phyloP scores from a whole-genome alignment of 106 monocot genomes.

The Dioscorea alata region DNA sequence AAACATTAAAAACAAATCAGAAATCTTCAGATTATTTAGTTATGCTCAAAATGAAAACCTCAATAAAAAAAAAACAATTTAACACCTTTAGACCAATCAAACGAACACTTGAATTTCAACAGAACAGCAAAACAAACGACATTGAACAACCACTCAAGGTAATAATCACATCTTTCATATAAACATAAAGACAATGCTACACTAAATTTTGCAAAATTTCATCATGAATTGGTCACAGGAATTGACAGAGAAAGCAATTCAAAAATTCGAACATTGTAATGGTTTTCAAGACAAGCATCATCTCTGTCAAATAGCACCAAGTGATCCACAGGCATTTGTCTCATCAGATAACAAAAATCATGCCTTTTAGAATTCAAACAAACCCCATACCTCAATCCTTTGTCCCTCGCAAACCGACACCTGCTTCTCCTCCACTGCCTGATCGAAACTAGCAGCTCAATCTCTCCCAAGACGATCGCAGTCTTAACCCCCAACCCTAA shows the following conservation, averaged over 20 bases:
- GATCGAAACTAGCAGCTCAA: constrained; percentile 17
- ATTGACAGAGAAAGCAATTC: constrained; percentile 41
- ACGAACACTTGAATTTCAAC: not conserved
- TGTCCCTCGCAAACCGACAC: not conserved
- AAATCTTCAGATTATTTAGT: too few relatives aligned
- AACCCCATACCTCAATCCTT: constrained; percentile 4
- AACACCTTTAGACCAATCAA: too few relatives aligned
- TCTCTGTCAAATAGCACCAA: not conserved
- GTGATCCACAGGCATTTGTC: not conserved
- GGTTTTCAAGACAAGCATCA: not conserved
- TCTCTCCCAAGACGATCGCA: constrained; percentile 29
- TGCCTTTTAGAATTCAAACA: constrained; percentile 3
- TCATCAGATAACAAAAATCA: constrained; percentile 2
- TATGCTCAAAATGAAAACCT: too few relatives aligned
- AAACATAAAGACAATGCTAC: not conserved
- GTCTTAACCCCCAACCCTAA: constrained; percentile 33
- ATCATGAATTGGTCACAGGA: constrained; percentile 14
- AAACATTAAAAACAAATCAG: too few relatives aligned
- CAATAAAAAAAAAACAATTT: too few relatives aligned
- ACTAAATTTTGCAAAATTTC: constrained; percentile 1
- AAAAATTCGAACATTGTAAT: not conserved
- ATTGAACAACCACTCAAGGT: not conserved
- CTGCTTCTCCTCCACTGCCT: constrained; percentile 2
- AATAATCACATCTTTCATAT: not conserved
- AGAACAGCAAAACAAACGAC: not conserved